Conservation (phyloP, 495 filamentous ascomycete genomes). For the Neurospora sp. region DNA sequence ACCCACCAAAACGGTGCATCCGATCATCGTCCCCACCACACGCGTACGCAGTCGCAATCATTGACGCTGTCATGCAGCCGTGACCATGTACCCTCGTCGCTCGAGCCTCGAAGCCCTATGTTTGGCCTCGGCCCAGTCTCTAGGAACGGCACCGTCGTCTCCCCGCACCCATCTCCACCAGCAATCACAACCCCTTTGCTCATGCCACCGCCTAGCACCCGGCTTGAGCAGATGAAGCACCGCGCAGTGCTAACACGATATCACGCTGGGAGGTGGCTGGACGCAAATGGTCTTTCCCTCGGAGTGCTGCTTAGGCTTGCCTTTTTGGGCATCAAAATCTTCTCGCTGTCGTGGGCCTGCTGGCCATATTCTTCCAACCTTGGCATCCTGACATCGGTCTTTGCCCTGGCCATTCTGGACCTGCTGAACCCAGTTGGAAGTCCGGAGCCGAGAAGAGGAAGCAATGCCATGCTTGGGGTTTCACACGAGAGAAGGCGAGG, state of each 20-base stretch:
- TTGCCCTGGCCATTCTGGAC: slow-evolving; percentile 32
- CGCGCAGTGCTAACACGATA: slow-evolving; percentile 20
- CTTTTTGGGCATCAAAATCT: slow-evolving; percentile 30
- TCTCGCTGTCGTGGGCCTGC: slow-evolving; percentile 30
- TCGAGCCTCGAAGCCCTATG: slow-evolving; percentile 12
- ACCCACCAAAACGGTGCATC: not conserved
- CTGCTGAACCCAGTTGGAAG: slow-evolving; percentile 16
- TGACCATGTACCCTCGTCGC: slow-evolving; percentile 24
- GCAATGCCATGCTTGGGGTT: slow-evolving; percentile 2
- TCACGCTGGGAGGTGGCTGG: slow-evolving; percentile 13
- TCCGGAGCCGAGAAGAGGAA: not conserved
- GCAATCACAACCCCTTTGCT: slow-evolving; percentile 39
- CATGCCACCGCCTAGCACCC: slow-evolving; percentile 46
- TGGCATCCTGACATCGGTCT: slow-evolving; percentile 22
- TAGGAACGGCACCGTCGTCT: slow-evolving; percentile 9
- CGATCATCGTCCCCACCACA: slow-evolving; percentile 11
- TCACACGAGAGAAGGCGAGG: not conserved
- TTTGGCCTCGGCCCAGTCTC: slow-evolving; percentile 4
- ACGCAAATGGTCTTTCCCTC: slow-evolving; percentile 10
- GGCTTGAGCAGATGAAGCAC: slow-evolving; percentile 28
- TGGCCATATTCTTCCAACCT: slow-evolving; percentile 35
- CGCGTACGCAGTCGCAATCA: slow-evolving; percentile 13
- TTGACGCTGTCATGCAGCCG: slow-evolving; percentile 26
- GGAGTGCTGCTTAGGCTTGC: slow-evolving; percentile 21
- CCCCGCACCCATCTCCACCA: slow-evolving; percentile 19